Conservation (phyloP, 2,329 filamentous ascomycete species). For the Colletotrichum viniferum region DNA sequence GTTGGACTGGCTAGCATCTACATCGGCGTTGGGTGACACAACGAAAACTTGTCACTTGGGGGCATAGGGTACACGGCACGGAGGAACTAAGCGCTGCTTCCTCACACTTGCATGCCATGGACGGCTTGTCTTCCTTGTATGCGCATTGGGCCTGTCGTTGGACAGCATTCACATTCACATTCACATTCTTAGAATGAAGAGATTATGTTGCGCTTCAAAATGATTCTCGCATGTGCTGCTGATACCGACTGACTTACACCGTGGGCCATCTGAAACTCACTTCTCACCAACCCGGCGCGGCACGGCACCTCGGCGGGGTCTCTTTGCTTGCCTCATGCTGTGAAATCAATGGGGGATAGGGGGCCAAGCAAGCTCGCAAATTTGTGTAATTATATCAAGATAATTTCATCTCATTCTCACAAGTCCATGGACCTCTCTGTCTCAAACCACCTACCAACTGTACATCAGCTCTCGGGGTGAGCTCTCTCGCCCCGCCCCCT, state of each 20-base stretch:
- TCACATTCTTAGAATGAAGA: slow-evolving; percentile 4
- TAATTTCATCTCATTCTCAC: background rate
- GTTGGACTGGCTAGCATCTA: slow-evolving; percentile 28
- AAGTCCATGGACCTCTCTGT: background rate
- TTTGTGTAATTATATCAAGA: background rate
- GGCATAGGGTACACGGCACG: slow-evolving; percentile 7
- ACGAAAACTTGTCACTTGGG: slow-evolving; percentile 18
- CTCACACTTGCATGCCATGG: slow-evolving; percentile 10
- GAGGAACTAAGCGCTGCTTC: slow-evolving; percentile 19
- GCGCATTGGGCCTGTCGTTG: slow-evolving; percentile 6
- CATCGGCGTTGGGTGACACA: slow-evolving; percentile 28
- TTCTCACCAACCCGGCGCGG: background rate
- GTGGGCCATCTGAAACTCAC: background rate
- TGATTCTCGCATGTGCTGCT: background rate
- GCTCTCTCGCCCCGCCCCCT: background rate
- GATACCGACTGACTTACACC: background rate
- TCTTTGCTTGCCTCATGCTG: background rate
- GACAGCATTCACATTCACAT: background rate
- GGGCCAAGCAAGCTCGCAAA: background rate
- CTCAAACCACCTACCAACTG: background rate
- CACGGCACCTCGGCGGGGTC: background rate
- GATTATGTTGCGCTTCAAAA: background rate
- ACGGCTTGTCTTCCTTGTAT: slow-evolving; percentile 14
- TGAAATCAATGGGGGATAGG: background rate
- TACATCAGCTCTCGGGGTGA: background rate